phyloP scores from a whole-genome alignment of 2,329 filamentous ascomycete genomes.

The Elsinoe ampelina region DNA sequence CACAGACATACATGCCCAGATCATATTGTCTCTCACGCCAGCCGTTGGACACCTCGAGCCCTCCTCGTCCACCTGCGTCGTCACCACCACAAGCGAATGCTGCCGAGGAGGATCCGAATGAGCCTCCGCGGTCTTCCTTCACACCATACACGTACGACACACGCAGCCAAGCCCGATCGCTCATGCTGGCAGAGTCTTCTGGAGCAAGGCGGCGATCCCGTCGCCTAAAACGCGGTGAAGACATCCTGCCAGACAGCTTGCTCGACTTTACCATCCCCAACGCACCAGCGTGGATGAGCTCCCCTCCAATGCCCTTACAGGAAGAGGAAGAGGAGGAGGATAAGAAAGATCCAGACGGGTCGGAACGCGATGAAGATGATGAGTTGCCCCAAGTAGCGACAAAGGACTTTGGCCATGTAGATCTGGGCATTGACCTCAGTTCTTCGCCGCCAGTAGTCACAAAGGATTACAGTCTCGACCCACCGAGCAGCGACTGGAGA shows the following conservation, averaged over 20 bases:
- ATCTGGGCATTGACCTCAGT: neutral
- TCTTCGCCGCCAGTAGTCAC: neutral
- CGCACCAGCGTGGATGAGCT: conserved; percentile 14
- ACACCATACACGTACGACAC: neutral
- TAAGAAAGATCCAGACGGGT: neutral
- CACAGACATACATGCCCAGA: conserved; percentile 7
- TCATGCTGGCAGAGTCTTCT: neutral
- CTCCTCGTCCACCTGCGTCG: neutral
- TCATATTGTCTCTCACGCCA: neutral
- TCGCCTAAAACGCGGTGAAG: neutral
- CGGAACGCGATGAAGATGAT: neutral
- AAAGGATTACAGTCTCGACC: conserved; percentile 12
- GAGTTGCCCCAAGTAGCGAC: neutral
- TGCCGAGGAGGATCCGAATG: neutral
- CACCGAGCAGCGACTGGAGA: conserved; percentile 10
- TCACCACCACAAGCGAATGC: neutral
- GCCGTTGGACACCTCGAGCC: neutral
- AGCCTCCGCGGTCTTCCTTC: neutral
- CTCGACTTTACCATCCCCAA: conserved; percentile 15
- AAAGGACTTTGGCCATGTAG: neutral
- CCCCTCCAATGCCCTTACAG: neutral
- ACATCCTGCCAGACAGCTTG: conserved; percentile 16
- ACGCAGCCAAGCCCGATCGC: too few relatives aligned
- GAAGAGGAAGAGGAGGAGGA: neutral
- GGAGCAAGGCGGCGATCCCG: neutral